These are phyloP conservation scores for Ogataea minuta DNA, from an alignment of 805 yeast species.

Conservation along the genomic window DNA sequence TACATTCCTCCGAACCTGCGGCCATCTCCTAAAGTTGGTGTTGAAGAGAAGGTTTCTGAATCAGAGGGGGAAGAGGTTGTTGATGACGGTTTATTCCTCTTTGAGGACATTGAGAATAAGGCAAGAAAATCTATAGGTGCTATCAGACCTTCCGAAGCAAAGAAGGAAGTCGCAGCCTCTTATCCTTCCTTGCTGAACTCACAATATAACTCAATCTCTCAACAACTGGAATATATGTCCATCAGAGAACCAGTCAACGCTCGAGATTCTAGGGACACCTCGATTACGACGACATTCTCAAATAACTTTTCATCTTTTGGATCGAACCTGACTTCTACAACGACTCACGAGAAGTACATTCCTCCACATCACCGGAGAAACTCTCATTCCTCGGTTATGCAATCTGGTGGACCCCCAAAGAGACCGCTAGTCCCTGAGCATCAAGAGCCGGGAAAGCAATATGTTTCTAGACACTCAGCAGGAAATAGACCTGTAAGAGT, in stretches of 20 bases:
- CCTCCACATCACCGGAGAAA: conserved; percentile 56
- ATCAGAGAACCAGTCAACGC: conserved; percentile 5
- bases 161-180: conserved; percentile 18
- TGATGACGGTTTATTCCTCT: conserved; percentile 37
- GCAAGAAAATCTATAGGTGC: conserved; percentile 1
- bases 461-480: conserved; percentile 11
- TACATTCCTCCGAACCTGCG: conserved; percentile 74
- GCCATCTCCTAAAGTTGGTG: conserved; percentile 36
- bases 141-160: conserved; percentile 10
- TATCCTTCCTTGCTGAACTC: conserved; percentile 25
- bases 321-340: conserved; percentile 20
- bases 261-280: conserved; percentile 27
- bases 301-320: conserved; percentile 27
- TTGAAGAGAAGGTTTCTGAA: conserved; percentile 22
- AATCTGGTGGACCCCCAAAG: conserved; percentile 19
- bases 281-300: conserved; percentile 27
- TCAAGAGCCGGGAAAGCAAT: conserved; percentile 7
- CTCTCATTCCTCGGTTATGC: conserved; percentile 29
- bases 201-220: conserved; percentile 17
- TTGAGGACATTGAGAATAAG: conserved; percentile 32
- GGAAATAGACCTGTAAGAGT: conserved; percentile 22
- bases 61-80: conserved; percentile 34
- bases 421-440: conserved; percentile 16
- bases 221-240: conserved; percentile 20
- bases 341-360: conserved; percentile 36